A percentile compares a stretch with the other conserved stretches of the same genome.
These are phyloP conservation scores for Pisolithus microcarpus DNA, from an alignment of 768 basidiomycete genomes.

Conservation along the genomic window DNA sequence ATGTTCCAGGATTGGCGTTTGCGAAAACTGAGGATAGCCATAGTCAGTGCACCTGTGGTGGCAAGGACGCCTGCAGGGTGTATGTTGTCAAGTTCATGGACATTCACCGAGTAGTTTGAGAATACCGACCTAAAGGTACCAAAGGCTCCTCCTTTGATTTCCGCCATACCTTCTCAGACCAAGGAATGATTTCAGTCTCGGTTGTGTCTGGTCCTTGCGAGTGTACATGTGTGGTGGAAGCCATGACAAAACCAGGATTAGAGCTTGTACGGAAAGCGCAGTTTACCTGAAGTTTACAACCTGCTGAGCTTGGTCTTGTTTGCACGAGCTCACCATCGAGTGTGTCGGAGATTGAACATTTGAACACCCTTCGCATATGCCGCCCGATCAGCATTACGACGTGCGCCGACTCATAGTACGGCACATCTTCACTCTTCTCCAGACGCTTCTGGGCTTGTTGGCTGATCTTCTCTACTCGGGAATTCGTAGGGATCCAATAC, in stretches of 20 bases:
- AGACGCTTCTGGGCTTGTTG: too few species aligned
- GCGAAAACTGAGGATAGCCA: slow-evolving; percentile 59
- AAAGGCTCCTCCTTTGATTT: slow-evolving; percentile 76
- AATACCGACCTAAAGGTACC: slow-evolving; percentile 62
- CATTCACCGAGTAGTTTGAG: neutral
- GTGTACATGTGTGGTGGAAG: neutral
- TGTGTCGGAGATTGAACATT: too few species aligned
- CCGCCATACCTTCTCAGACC: slow-evolving; percentile 41
- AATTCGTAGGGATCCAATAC: too few species aligned
- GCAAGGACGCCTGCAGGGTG: slow-evolving; percentile 46
- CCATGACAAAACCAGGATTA: neutral
- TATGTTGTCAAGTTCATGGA: neutral
- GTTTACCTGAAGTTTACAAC: too few species aligned
- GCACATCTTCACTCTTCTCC: too few species aligned
- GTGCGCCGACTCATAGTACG: too few species aligned
- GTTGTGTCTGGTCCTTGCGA: neutral
- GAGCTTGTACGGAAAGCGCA: too few species aligned
- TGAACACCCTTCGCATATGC: too few species aligned
- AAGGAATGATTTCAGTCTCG: neutral
- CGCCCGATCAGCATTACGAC: too few species aligned
- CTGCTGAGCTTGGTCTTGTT: too few species aligned
- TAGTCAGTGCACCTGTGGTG: slow-evolving; percentile 58
- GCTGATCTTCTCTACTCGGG: too few species aligned
- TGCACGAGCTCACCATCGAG: too few species aligned
- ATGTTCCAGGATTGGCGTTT: slow-evolving; percentile 55